Base-by-base conservation (phyloP, 1,139 yeast genomes). In the Diutina scorzettiae region DNA sequence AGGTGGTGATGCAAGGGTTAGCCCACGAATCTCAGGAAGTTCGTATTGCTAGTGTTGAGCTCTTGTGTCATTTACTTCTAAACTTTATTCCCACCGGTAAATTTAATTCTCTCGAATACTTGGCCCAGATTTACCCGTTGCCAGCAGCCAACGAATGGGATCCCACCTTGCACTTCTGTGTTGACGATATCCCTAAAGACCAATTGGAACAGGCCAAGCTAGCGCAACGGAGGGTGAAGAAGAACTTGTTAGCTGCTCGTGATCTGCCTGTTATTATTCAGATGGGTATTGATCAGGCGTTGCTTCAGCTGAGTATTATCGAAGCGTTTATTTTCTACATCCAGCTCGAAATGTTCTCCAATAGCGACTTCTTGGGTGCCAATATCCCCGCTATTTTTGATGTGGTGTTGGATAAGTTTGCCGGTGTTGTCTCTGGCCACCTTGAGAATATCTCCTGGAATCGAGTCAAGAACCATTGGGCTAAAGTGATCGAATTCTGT, bases 271-370 rank as follows among this genome's bases (percentile, higher is more conserved):
- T 54, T 7, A 49, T 53, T 9, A 57, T 60, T n/a, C 48, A 53
- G 17, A 34, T 51, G 1, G 51, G 51, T 41, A 49, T 58, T 1
- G 57, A 56, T 30, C 43, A 49, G 11, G 47, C 53, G 12, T 51
- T 64, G 29, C 48, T 49, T 18, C 69, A 66, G 46, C 50, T 61
- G 2, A 65, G 71, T 14, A 48, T 63, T 2, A 53, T 59, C 8
- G 70, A 67, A 46, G 47, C 68, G 0, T 45, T 68, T 19, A 53
- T 67, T 2, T 54, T 64, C 28, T 68, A 64, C 48, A 51, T 66
- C 31, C 73, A 69, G 49, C 53, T 69, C 25, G 69, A 66, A 47
- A 71, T 63, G 47, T 63, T 67, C 43, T 73, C 68, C 48, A 60
- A 64, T 43, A 53, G 62, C 0, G 71, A 66, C 24, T 69, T 50